Evolutionary conservation across 2,329 filamentous ascomycete species (phyloP).

Genomic region (Microdochium paspali): DNA sequence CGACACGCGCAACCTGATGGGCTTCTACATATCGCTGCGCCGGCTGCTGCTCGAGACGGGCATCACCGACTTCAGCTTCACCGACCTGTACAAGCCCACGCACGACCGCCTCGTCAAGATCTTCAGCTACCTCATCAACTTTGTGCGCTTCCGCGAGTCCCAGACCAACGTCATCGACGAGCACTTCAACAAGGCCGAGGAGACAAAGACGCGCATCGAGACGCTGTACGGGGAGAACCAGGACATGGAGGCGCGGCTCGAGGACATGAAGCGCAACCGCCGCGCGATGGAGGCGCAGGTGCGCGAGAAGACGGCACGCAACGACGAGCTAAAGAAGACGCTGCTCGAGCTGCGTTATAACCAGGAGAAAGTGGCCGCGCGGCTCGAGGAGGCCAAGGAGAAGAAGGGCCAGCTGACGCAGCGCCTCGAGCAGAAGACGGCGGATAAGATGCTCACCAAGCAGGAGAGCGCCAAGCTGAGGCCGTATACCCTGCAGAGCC

Average conservation of each 20-base stretch:
- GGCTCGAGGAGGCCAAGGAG: constrained; percentile 72
- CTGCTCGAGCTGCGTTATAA: constrained; percentile 71
- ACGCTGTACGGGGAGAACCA: constrained; percentile 78
- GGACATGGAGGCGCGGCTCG: constrained; percentile 69
- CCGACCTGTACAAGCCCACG: constrained; percentile 83
- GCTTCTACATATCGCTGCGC: constrained; percentile 80
- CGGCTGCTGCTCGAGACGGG: constrained; percentile 79
- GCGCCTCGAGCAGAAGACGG: constrained; percentile 62
- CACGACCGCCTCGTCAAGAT: constrained; percentile 88
- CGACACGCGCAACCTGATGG: constrained; percentile 91
- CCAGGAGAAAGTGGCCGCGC: constrained; percentile 74
- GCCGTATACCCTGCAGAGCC: constrained; percentile 87
- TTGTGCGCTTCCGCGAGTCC: constrained; percentile 91
- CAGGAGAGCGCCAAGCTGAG: constrained; percentile 84
- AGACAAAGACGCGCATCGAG: constrained; percentile 81
- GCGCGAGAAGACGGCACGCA: constrained; percentile 74
- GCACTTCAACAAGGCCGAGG: constrained; percentile 85
- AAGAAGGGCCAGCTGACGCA: constrained; percentile 71
- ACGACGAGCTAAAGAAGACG: constrained; percentile 76
- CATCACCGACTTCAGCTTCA: constrained; percentile 87
- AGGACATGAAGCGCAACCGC: constrained; percentile 72
- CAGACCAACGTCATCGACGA: constrained; percentile 85
- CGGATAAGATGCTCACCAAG: constrained; percentile 58
- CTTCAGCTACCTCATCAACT: constrained; percentile 97
- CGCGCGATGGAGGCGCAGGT: constrained; percentile 74